These are phyloP conservation scores for Arachis hypogaea DNA, from an alignment of 306 rosid genomes.

Conservation along the genomic window DNA sequence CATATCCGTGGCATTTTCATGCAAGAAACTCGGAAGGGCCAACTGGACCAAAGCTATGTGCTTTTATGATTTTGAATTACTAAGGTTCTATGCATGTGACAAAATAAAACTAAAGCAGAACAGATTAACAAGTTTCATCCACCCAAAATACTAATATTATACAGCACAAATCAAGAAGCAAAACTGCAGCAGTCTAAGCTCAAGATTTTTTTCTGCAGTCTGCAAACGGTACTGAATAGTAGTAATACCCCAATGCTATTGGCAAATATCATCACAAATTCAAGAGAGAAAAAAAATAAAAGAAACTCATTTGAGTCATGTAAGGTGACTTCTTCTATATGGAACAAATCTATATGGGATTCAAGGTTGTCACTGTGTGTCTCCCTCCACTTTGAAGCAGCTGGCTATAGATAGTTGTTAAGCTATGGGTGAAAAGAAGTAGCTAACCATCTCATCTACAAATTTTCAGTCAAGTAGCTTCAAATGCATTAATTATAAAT, in stretches of 20 bases:
- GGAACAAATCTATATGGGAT: background rate
- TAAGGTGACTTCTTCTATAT: background rate
- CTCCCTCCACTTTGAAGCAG: background rate
- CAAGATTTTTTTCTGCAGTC: background rate
- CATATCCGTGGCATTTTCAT: background rate
- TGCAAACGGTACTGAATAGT: background rate
- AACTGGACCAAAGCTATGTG: background rate
- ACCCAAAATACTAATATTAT: background rate
- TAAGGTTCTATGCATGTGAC: background rate
- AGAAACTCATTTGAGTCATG: background rate
- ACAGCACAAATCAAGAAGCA: conserved; percentile 7
- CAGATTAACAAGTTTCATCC: background rate
- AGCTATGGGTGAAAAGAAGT: conserved; percentile 8
- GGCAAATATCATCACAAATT: background rate
- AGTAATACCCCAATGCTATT: background rate
- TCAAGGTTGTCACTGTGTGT: background rate
- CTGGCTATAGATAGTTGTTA: background rate
- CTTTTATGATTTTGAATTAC: background rate
- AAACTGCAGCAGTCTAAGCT: background rate
- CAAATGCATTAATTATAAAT: conserved; percentile 21
- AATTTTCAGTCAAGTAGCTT: background rate
- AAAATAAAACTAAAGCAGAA: background rate
- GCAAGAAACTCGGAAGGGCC: conserved; percentile 7
- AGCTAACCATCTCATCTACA: conserved; percentile 5
- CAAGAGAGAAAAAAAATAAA: background rate